Evolutionary conservation across 1,284 basidiomycete species (phyloP).

Genomic region (Puccinia horiana): DNA sequence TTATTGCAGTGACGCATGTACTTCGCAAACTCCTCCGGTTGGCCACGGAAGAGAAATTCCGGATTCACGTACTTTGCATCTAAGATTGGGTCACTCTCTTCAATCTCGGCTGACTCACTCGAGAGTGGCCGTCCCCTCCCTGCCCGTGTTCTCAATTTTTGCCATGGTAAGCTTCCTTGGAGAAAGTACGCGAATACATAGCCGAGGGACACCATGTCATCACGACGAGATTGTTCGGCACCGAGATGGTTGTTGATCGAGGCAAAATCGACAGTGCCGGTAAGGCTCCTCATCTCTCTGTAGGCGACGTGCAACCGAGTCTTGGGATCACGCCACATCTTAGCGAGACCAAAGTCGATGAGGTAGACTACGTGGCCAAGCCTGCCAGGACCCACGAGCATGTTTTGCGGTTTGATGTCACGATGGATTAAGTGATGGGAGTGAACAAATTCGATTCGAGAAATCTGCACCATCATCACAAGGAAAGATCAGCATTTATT

Average conservation of each 20-base stretch:
- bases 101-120: background rate
- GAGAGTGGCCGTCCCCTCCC: too few species aligned
- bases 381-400: constrained; percentile 99
- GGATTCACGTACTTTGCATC: background rate
- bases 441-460: constrained; percentile 81
- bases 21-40: constrained; percentile 28
- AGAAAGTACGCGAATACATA: constrained; percentile 66
- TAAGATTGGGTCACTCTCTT: constrained; percentile 15
- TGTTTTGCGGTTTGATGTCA: constrained; percentile 99
- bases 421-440: constrained; percentile 99
- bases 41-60: constrained; percentile 19
- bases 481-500: too few species aligned
- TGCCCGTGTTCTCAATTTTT: constrained; percentile 17
- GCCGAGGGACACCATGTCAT: constrained; percentile 92
- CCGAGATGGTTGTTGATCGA: constrained; percentile 99
- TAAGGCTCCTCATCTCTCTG: constrained; percentile 99
- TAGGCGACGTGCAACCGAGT: constrained; percentile 99
- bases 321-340: constrained; percentile 98
- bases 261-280: constrained; percentile 97
- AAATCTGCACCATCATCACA: background rate
- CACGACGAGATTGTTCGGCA: constrained; percentile 92
- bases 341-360: constrained; percentile 97
- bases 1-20: constrained; percentile 42
- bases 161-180: constrained; percentile 33
- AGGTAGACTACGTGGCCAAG: constrained; percentile 99